Evolutionary conservation across 2,329 filamentous ascomycete genomes (phyloP), one percentile per base, ranked within the genome.

Genomic region (Myriangium duriaei): DNA sequence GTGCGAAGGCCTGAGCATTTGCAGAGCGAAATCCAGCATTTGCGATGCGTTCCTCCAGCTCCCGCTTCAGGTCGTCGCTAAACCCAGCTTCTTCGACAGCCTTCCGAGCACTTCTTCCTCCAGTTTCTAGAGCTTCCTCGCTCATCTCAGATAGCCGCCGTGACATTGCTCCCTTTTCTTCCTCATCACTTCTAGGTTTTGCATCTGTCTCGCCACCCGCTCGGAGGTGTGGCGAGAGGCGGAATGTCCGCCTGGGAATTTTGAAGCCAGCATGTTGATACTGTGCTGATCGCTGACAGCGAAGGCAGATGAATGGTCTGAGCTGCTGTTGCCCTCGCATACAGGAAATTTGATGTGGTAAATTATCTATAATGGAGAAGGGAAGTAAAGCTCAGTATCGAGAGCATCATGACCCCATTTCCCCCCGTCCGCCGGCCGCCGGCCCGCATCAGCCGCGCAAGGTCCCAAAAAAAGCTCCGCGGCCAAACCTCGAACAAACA

Each of bases 1-100:
- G 60, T 2, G 71, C 68, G 40, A 75, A 67, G 2, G 70, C 69
- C 42, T 56, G 58, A 29, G 68, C 61, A 57, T 74, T 55, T 13
- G 74, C 63, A 41, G 58, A 68, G 30, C 59, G 62, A 47, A 77
- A 75, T 19, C 62, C 62, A n/a, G 69, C 64, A 35, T 62, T 63
- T 2, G 69, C 67, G 39, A 79, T 69, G 41, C 71, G 67, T 46
- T 74, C 71, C 54, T 76, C 71, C 9, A 79, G 57, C 49, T 69
- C 57, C 39, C 57, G 59, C 54, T 71, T 74, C 45, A 79, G 54
- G 4, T 76, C 72, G 35, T 75, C 70, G 42, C 69, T 74, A 56
- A 79, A 79, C 33, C 72, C 72, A 17, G 70, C 72, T 45, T 76
- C 70, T 48, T 70, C 60, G n/a, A 79, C 62, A 34, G 69, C 69